Evolutionary conservation across 2,329 filamentous ascomycete species (phyloP).

Genomic region (Colletotrichum sp.): DNA sequence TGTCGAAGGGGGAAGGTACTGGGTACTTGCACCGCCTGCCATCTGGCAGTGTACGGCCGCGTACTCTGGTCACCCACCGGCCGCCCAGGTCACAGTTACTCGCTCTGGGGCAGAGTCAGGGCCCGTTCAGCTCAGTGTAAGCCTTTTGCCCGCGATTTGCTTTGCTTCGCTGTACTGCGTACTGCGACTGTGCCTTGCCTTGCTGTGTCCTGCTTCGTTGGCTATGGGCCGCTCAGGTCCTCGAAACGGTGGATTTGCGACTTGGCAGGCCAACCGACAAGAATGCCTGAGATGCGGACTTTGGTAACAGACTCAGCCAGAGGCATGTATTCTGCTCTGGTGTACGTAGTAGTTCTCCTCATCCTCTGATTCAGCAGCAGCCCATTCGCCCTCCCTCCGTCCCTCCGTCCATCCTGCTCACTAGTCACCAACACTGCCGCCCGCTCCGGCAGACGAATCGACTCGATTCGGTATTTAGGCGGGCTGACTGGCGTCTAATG

Average conservation of each 20-base stretch:
- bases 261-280: slow-evolving; percentile 19
- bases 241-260: slow-evolving; percentile 9
- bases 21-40: background rate
- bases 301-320: background rate
- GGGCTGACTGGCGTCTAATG: background rate
- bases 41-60: background rate
- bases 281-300: slow-evolving; percentile 2
- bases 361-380: background rate
- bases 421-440: background rate
- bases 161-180: background rate
- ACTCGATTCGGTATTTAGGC: background rate
- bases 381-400: background rate
- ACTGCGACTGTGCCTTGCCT: background rate
- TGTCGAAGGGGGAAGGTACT: slow-evolving; percentile 1
- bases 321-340: background rate
- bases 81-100: background rate
- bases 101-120: background rate
- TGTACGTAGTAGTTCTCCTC: background rate
- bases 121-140: slow-evolving; percentile 2
- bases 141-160: background rate
- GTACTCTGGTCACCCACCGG: background rate
- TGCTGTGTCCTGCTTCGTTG: background rate
- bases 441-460: background rate
- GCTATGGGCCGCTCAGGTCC: slow-evolving; percentile 9
- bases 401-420: background rate